These are phyloP conservation scores for Desmodesmus armatus DNA, from an alignment of 139 green algal genomes.

Conservation along the genomic window DNA sequence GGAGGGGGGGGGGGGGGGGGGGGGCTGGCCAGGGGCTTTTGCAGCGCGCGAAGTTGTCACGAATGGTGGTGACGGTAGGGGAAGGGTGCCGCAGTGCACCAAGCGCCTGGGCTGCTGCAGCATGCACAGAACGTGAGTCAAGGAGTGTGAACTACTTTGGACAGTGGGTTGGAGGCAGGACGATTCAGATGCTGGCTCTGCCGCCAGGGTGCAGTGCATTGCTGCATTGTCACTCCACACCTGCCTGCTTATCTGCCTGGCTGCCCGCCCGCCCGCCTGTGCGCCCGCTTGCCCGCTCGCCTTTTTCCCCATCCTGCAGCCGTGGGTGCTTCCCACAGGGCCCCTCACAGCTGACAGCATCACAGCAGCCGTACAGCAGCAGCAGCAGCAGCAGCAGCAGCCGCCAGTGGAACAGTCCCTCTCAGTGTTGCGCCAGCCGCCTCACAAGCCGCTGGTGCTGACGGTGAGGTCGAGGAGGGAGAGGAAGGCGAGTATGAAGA, in stretches of 20 bases:
- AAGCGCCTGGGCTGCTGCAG: background rate
- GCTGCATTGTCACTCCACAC: too few species aligned
- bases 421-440: background rate
- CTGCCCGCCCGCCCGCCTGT: too few species aligned
- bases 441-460: background rate
- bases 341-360: background rate
- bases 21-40: too few species aligned
- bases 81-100: background rate
- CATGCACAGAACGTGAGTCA: background rate
- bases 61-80: too few species aligned
- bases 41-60: too few species aligned
- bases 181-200: too few species aligned
- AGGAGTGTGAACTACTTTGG: too few species aligned
- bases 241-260: too few species aligned
- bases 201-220: too few species aligned
- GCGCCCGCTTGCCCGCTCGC: too few species aligned
- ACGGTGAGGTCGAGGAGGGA: constrained; percentile 22
- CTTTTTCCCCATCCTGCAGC: constrained; percentile 13
- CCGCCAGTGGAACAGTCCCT: background rate
- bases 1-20: too few species aligned
- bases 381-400: constrained; percentile 18
- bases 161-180: too few species aligned
- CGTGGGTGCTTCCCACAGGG: constrained; percentile 18
- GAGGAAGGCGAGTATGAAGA: constrained; percentile 19
- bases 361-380: background rate